phyloP scores from a whole-genome alignment of 306 rosid species.

The Oemleria cerasiformis region DNA sequence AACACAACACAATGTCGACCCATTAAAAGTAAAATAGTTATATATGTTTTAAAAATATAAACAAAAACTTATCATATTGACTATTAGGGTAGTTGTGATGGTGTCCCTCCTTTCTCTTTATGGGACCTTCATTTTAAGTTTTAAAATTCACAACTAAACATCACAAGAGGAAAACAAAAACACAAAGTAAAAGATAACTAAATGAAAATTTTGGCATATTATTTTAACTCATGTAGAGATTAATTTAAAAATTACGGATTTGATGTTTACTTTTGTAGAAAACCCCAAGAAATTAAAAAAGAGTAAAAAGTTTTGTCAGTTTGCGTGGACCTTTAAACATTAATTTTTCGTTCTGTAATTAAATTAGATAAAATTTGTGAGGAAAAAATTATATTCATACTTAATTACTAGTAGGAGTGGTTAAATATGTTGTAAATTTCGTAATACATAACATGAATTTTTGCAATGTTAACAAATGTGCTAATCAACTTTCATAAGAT shows the following conservation, averaged over 20 bases:
- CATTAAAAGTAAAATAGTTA: no score
- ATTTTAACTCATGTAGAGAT: not conserved
- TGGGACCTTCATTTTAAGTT: not conserved
- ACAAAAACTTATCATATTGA: no score
- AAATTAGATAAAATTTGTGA: no score
- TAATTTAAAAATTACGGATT: slow-evolving; percentile 12
- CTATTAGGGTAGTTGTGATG: not conserved
- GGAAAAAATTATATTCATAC: no score
- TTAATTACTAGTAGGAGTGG: no score
- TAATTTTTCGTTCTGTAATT: no score
- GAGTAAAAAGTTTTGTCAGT: slow-evolving; percentile 13
- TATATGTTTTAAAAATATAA: no score
- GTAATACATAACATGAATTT: no score
- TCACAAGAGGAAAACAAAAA: not conserved
- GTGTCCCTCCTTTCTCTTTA: not conserved
- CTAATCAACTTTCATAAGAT: no score
- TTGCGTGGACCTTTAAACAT: slow-evolving; percentile 12
- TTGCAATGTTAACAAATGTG: no score
- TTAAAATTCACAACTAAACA: not conserved
- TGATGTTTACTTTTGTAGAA: slow-evolving; percentile 30
- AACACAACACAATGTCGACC: no score
- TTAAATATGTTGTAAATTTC: no score
- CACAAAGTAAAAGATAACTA: slow-evolving; percentile 5
- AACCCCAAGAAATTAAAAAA: not conserved
- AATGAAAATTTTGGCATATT: not conserved